Evolutionary conservation across 495 filamentous ascomycete species (phyloP).

Genomic region (Xylaria venustula): DNA sequence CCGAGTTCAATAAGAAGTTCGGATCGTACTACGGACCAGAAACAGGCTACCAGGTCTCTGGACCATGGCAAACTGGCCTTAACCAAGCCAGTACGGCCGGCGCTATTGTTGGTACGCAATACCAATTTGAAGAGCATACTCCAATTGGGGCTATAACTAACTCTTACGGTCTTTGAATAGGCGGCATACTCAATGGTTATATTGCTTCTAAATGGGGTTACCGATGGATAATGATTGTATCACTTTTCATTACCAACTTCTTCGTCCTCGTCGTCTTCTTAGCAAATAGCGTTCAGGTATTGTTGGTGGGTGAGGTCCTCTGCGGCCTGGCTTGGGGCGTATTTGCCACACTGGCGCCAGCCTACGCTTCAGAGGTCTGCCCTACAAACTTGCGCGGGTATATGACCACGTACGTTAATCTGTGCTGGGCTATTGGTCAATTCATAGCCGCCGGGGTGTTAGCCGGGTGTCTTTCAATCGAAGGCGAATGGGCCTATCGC

Average conservation of each 20-base stretch:
- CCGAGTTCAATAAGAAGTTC: constrained; percentile 32
- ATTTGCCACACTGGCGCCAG: constrained; percentile 43
- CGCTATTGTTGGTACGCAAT: constrained; percentile 29
- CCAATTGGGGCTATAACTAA: constrained; percentile 1
- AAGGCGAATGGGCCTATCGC: constrained; percentile 70
- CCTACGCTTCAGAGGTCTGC: constrained; percentile 61
- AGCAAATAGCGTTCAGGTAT: constrained; percentile 54
- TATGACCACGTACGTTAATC: constrained; percentile 68
- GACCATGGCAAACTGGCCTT: constrained; percentile 31
- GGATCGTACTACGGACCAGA: constrained; percentile 24
- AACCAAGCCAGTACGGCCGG: constrained; percentile 29
- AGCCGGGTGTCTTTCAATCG: constrained; percentile 47
- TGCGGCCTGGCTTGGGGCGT: constrained; percentile 66
- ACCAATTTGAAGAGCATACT: neutral
- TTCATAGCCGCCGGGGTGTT: constrained; percentile 64
- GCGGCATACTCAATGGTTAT: constrained; percentile 46
- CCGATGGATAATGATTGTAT: constrained; percentile 39
- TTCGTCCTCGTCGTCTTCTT: constrained; percentile 59
- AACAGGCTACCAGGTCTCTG: constrained; percentile 24
- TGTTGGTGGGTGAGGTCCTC: constrained; percentile 66
- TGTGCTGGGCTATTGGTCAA: constrained; percentile 70
- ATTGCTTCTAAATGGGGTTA: constrained; percentile 49
- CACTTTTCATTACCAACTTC: constrained; percentile 42
- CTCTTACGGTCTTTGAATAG: constrained; percentile 9
- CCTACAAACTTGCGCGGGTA: constrained; percentile 60